Conservation (phyloP, 2,329 filamentous ascomycete species). For the Rugonectria rugulosa region DNA sequence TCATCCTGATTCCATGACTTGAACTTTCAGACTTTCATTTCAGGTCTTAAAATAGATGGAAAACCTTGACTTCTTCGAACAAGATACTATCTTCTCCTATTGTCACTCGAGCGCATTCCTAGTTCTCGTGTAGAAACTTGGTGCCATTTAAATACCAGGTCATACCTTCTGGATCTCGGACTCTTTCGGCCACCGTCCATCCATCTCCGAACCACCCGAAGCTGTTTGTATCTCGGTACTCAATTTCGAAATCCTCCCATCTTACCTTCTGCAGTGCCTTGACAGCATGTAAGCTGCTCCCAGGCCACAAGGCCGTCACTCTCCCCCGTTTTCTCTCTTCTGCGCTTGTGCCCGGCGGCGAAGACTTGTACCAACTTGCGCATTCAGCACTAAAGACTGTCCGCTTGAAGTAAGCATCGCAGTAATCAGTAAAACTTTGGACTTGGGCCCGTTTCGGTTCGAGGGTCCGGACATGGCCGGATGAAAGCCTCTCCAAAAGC, state of each 20-base stretch:
- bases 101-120: too few relatives aligned
- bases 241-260: constrained; percentile 20
- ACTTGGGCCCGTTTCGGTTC: constrained; percentile 16
- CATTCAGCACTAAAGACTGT: constrained; percentile 19
- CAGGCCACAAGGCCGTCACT: constrained; percentile 21
- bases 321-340: neutral
- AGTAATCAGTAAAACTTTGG: constrained; percentile 17
- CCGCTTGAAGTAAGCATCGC: constrained; percentile 17
- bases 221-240: constrained; percentile 1
- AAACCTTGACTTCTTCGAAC: too few relatives aligned
- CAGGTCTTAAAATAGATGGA: too few relatives aligned
- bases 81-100: too few relatives aligned
- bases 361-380: constrained; percentile 20
- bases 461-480: constrained; percentile 7
- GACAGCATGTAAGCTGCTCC: constrained; percentile 17
- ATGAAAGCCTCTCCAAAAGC: constrained; percentile 4
- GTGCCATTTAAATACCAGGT: constrained; percentile 19
- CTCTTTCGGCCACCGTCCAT: neutral
- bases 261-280: constrained; percentile 3
- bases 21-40: too few relatives aligned
- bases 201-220: constrained; percentile 22
- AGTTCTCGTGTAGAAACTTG: neutral
- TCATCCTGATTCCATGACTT: too few relatives aligned
- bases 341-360: neutral
- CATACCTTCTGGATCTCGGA: constrained; percentile 5